Conservation (phyloP, 768 basidiomycete genomes). For the Cystobasidium tubakii region DNA sequence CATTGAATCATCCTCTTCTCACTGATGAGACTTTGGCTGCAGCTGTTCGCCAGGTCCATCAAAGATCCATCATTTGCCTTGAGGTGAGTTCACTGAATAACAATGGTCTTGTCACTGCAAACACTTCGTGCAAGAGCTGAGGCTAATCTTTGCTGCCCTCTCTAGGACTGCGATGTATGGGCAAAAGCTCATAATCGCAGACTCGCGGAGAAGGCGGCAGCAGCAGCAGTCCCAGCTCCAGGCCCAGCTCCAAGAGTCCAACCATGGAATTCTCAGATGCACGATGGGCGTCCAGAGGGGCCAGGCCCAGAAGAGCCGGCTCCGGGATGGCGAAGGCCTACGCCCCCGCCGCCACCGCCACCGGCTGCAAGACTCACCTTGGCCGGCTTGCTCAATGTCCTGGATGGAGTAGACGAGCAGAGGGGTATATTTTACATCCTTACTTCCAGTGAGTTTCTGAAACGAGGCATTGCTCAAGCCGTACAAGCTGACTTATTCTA, state of each 20-base stretch:
- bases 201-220: background rate
- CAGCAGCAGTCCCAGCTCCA: background rate
- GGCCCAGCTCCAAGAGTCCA: too few species aligned
- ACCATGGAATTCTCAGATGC: too few species aligned
- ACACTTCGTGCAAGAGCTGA: background rate
- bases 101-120: background rate
- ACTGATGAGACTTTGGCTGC: background rate
- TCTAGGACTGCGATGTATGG: constrained; percentile 7
- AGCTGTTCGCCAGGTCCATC: background rate
- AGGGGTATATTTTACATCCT: background rate
- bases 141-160: background rate
- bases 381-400: background rate
- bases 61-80: background rate
- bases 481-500: background rate
- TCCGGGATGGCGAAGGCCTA: too few species aligned
- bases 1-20: background rate
- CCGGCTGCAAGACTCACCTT: background rate
- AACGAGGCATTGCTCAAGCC: too few species aligned
- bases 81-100: background rate
- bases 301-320: too few species aligned
- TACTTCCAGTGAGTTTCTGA: background rate
- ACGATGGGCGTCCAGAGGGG: too few species aligned
- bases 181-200: background rate
- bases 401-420: background rate
- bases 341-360: background rate